These are phyloP conservation scores for Acer campestre DNA, from an alignment of 345 rosid genomes.

Conservation along the genomic window DNA sequence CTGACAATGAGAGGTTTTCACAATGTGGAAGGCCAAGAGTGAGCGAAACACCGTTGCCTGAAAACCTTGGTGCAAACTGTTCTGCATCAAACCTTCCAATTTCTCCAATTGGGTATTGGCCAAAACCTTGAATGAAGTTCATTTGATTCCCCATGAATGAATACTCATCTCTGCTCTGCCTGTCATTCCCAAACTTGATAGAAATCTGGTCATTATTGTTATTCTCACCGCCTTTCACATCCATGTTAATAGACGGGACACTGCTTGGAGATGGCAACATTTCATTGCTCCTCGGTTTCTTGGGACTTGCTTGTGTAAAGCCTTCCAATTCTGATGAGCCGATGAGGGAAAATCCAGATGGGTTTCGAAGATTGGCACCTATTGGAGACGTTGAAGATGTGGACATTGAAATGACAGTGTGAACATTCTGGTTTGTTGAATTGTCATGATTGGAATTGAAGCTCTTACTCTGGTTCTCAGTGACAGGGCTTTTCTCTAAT, in stretches of 20 bases:
- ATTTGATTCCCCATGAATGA: constrained; percentile 72
- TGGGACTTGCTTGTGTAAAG: constrained; percentile 75
- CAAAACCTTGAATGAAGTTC: constrained; percentile 77
- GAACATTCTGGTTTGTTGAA: constrained; percentile 37
- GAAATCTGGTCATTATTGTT: constrained; percentile 49
- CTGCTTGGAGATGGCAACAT: constrained; percentile 51
- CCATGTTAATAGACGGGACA: constrained; percentile 39
- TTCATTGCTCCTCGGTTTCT: constrained; percentile 60
- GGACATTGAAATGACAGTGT: constrained; percentile 49
- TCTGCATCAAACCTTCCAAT: constrained; percentile 79
- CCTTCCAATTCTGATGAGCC: constrained; percentile 80
- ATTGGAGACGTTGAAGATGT: constrained; percentile 49
- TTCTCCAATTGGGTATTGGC: constrained; percentile 88
- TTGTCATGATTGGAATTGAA: constrained; percentile 37
- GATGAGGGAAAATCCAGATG: constrained; percentile 56
- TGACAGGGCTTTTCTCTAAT: constrained; percentile 47
- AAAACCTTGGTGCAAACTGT: constrained; percentile 69
- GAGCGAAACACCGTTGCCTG: constrained; percentile 86
- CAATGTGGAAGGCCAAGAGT: constrained; percentile 90
- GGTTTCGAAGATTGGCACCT: constrained; percentile 46
- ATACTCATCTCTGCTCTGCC: constrained; percentile 71
- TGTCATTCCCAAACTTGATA: constrained; percentile 60
- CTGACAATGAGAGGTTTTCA: constrained; percentile 79
- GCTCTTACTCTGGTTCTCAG: constrained; percentile 32
- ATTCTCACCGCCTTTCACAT: constrained; percentile 47